Evolutionary conservation across 106 monocot genomes (phyloP), one percentile per base, ranked within the genome.

Genomic region (Phalaenopsis aphrodite): DNA sequence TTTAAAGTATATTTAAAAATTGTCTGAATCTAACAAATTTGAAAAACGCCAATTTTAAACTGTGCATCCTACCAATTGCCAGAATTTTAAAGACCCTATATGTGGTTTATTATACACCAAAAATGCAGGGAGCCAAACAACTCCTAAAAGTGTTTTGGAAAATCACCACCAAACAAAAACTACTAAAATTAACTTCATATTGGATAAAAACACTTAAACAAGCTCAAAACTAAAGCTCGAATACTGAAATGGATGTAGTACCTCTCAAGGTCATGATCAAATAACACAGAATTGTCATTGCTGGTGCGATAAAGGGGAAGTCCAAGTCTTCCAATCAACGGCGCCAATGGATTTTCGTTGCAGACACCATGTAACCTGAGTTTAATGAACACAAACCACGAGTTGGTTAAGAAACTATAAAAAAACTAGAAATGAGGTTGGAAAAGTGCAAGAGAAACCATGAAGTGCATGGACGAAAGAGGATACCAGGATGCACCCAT

Each of bases 401-500:
- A 65, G 64, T 65, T 65, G 64, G 64, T 65, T 23, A 23, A 65
- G 1, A 65, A 5, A 21, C 24, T 8, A 24, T 23, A 23, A 24
- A 65, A 65, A 65, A 24, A 65, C n/a, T 65, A 65, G 64, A 24
- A 65, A 65, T 23, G 24, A 65, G n/a, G 64, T 14, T 24, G n/a
- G 64, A 21, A 5, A 65, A 64, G 24, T 65, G 7, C 64, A 65
- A 65, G 21, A 65, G 84, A 42, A 69, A 75, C 41, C 71, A 36
- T 67, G 19, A 65, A 65, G 64, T 65, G 64, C 12, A 41, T 7
- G 9, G 8, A 14, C 12, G 11, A 38, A 23, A 21, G 79, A 56
- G 5, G 49, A 77, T 77, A 92, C 94, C 95, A 94, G 10, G 94
- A 92, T 79, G 94, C 94, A 77, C 94, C 94, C 85, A 94, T 82